Evolutionary conservation across 768 basidiomycete species (phyloP), one percentile per base, ranked within the genome.

Genomic region (Grammothele lineata): DNA sequence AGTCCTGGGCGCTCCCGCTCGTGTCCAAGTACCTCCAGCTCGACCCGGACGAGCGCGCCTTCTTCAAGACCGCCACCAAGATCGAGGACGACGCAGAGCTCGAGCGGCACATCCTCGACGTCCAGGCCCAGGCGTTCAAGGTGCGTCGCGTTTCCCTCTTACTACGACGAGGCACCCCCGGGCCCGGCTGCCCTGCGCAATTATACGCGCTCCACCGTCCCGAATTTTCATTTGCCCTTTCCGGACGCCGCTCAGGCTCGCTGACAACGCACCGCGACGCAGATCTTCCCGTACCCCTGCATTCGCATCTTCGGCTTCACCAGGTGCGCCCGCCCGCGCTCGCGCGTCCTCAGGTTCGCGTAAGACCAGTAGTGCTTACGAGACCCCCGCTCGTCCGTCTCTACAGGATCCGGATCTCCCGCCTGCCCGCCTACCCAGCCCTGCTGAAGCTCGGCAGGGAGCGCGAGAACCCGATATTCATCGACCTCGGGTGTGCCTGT

Each of bases 401-500:
- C n/a, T 15, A 17, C 23, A 57, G 53, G n/a, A 37, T 53, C 26
- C 44, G 43, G 33, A 54, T 57, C n/a, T 42, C 53, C 4, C 44
- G 50, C n/a, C 46, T 53, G 14, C 48, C 48, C n/a, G 44, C 45
- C 3, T 60, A 60, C 39, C 39, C 26, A 5, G 23, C 50, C 5
- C 27, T 67, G 12, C 54, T 72, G 17, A 58, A 60, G 39, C 59
- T 73, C 19, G 70, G 67, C 7, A 59, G 48, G 38, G 62, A 67
- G 24, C 66, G 65, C 24, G 34, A 57, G 10, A 59, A 64, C 1
- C 68, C 65, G 1, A 61, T 74, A 7, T 58, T 71, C 21, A 54
- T 74, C 10, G 73, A 75, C 37, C 53, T 74, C 11, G 73, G 70
- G 3, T 71, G 70, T 45, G 71, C 70, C 47, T 65, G 73, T 75